These are phyloP conservation scores for Boletus vermiculosoides DNA, from an alignment of 768 basidiomycete species.

Conservation along the genomic window DNA sequence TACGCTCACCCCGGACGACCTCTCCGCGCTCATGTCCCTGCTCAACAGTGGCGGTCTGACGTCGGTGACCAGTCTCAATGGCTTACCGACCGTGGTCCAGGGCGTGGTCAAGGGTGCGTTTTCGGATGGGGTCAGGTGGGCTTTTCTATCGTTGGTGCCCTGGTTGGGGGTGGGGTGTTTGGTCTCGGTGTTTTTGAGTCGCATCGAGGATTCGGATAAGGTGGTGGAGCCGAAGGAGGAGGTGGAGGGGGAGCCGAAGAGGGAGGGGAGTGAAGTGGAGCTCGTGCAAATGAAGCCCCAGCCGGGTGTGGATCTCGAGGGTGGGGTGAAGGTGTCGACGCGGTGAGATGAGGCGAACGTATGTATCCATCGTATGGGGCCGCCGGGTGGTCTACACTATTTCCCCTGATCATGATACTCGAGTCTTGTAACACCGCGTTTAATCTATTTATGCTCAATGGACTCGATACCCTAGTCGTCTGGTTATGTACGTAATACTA, in stretches of 20 bases:
- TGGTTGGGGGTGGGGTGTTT: conserved; percentile 41
- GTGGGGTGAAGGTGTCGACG: background rate
- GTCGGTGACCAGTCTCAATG: conserved; percentile 38
- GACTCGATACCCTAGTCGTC: too few species aligned
- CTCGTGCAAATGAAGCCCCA: background rate
- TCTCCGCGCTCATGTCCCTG: conserved; percentile 24
- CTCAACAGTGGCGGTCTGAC: conserved; percentile 27
- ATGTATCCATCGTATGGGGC: background rate
- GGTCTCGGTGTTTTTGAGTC: conserved; percentile 38
- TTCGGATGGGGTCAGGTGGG: conserved; percentile 40
- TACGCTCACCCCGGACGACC: conserved; percentile 30
- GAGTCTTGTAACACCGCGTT: background rate
- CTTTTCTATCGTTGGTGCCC: conserved; percentile 48
- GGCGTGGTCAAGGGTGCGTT: conserved; percentile 41
- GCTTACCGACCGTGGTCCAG: conserved; percentile 38
- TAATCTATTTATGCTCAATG: background rate
- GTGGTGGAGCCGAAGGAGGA: background rate
- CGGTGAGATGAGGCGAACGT: background rate
- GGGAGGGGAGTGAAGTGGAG: background rate
- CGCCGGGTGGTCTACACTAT: background rate
- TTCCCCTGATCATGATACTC: background rate
- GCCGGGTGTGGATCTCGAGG: background rate
- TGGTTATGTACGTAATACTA: too few species aligned
- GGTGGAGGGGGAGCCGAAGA: background rate
- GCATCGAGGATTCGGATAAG: conserved; percentile 33